Conservation (phyloP, 2,329 filamentous ascomycete genomes). For the Chrysosporium keratinophilum region DNA sequence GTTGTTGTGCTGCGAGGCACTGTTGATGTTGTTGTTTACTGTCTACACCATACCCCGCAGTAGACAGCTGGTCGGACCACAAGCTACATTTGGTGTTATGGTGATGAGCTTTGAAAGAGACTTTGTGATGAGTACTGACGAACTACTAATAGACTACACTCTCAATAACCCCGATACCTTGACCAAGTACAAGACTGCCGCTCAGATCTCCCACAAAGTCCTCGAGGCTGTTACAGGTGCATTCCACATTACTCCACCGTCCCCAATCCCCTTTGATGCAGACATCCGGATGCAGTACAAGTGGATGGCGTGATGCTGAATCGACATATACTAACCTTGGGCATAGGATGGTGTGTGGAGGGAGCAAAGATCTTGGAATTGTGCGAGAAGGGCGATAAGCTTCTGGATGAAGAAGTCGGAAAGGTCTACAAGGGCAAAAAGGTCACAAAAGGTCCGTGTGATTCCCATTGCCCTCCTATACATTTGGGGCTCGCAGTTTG, state of each 20-base stretch:
- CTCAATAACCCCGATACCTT: constrained; percentile 88
- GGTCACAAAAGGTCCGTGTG: constrained; percentile 66
- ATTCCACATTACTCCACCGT: constrained; percentile 14
- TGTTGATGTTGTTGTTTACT: too few species aligned
- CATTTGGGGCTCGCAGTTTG: not conserved
- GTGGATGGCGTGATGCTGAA: not conserved
- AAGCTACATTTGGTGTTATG: not conserved
- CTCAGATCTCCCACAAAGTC: constrained; percentile 89
- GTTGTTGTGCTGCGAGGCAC: not conserved
- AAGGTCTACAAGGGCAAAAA: constrained; percentile 99
- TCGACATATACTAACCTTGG: constrained; percentile 9
- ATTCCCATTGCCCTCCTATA: not conserved
- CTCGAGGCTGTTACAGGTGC: constrained; percentile 67
- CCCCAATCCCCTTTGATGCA: not conserved
- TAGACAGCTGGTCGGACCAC: not conserved
- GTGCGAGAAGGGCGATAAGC: constrained; percentile 90
- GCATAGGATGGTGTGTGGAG: constrained; percentile 57
- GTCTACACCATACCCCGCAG: not conserved
- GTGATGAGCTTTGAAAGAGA: not conserved
- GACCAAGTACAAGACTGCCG: constrained; percentile 98
- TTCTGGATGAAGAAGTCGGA: constrained; percentile 81
- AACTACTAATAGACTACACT: constrained; percentile 57
- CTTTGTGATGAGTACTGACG: not conserved
- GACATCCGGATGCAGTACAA: not conserved
- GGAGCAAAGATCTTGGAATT: constrained; percentile 88